phyloP scores from a whole-genome alignment of 2,329 filamentous ascomycete species.

The Phaeosphaeriaceae sp. region DNA sequence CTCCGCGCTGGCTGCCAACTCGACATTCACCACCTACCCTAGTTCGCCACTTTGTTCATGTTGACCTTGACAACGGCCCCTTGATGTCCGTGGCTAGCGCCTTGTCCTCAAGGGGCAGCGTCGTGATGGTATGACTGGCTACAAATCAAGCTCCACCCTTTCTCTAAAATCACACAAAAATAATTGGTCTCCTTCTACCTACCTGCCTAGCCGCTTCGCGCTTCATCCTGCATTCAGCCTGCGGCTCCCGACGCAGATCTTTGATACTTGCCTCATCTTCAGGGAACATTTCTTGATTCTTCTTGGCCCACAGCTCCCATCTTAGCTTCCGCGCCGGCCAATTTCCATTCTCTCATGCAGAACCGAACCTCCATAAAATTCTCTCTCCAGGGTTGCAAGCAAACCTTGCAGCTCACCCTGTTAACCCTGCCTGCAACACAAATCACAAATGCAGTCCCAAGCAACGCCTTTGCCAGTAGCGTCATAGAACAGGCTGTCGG shows the following conservation, averaged over 20 bases:
- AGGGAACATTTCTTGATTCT: slow-evolving; percentile 19
- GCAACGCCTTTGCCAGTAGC: slow-evolving; percentile 10
- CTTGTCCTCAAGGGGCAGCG: slow-evolving; percentile 13
- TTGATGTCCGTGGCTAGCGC: slow-evolving; percentile 18
- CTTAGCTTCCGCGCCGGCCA: slow-evolving; percentile 9
- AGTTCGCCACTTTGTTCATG: neutral
- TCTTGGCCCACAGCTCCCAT: slow-evolving; percentile 10
- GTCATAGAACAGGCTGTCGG: slow-evolving; percentile 4
- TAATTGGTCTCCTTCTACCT: too few relatives aligned
- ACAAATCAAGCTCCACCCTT: too few relatives aligned
- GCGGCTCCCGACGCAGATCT: slow-evolving; percentile 12
- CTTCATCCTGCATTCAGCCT: slow-evolving; percentile 21
- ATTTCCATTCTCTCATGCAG: slow-evolving; percentile 1
- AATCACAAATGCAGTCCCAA: slow-evolving; percentile 7
- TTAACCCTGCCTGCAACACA: neutral
- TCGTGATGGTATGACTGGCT: slow-evolving; percentile 19
- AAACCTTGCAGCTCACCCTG: too few relatives aligned
- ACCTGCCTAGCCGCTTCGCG: too few relatives aligned
- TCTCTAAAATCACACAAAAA: too few relatives aligned
- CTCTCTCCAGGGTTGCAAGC: too few relatives aligned
- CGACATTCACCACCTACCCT: neutral
- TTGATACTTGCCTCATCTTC: slow-evolving; percentile 7
- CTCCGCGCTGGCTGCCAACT: too few relatives aligned
- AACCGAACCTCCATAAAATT: too few relatives aligned
- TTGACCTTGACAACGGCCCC: neutral